These are phyloP conservation scores for Mimosa bimucronata DNA, from an alignment of 306 rosid genomes.

Conservation along the genomic window DNA sequence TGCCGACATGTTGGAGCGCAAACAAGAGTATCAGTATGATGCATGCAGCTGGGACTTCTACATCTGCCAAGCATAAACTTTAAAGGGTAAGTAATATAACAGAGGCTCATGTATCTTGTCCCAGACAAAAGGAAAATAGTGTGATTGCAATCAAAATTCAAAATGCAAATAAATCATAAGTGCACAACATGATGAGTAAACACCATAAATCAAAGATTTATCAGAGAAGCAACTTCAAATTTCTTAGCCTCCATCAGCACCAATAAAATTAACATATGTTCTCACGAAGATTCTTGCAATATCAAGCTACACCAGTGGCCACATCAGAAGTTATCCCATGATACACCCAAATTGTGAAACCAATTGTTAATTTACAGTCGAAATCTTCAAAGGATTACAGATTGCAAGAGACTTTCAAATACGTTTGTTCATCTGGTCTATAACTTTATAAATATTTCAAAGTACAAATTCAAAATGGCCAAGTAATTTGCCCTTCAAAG, in stretches of 20 bases:
- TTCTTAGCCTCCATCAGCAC: not conserved
- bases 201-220: slow-evolving; percentile 4
- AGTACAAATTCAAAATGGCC: not conserved
- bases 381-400: not conserved
- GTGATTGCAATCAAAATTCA: not conserved
- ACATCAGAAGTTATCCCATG: not conserved
- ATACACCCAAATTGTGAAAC: not conserved
- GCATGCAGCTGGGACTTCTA: slow-evolving; percentile 72
- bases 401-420: not conserved
- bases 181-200: not conserved
- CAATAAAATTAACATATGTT: not conserved
- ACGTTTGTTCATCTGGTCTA: not conserved
- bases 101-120: not conserved
- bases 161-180: slow-evolving; percentile 19
- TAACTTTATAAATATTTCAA: not conserved
- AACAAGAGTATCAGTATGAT: slow-evolving; percentile 62
- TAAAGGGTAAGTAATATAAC: slow-evolving; percentile 11
- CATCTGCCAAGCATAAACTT: slow-evolving; percentile 52
- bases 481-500: not conserved
- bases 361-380: not conserved
- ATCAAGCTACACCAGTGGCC: not conserved
- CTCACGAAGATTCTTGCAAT: not conserved
- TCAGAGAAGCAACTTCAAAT: not conserved
- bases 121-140: not conserved
- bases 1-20: slow-evolving; percentile 81